A percentile compares a stretch with the other conserved stretches of the same genome.
These are phyloP conservation scores for Tinospora cordifolia DNA, from an alignment of 164 flowering plant genomes.

Conservation along the genomic window DNA sequence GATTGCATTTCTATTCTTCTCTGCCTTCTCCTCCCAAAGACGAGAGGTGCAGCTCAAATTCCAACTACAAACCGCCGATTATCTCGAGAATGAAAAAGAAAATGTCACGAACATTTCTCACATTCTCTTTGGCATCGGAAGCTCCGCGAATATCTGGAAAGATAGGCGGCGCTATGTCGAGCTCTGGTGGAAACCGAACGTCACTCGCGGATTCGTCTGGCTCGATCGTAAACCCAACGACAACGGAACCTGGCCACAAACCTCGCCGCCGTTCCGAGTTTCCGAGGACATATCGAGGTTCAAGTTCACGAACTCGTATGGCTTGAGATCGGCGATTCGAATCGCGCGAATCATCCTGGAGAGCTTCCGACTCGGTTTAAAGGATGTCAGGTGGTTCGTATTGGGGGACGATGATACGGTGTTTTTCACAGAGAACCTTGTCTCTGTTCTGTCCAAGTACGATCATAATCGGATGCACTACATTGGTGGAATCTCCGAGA, in stretches of 20 bases:
- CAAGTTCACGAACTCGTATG: constrained; percentile 27
- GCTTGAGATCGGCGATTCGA: constrained; percentile 50
- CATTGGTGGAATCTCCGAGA: constrained; percentile 73
- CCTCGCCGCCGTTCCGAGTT: constrained; percentile 35
- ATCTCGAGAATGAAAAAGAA: not conserved
- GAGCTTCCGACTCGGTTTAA: constrained; percentile 34
- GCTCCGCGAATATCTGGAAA: constrained; percentile 41
- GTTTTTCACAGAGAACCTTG: constrained; percentile 65
- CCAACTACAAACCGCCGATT: not conserved
- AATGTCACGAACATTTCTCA: constrained; percentile 25
- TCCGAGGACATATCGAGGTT: constrained; percentile 49
- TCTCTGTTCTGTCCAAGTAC: constrained; percentile 43
- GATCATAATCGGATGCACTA: constrained; percentile 65
- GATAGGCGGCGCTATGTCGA: constrained; percentile 37
- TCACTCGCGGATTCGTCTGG: constrained; percentile 56
- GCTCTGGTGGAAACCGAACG: constrained; percentile 45
- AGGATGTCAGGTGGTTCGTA: constrained; percentile 76
- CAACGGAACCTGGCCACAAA: constrained; percentile 25
- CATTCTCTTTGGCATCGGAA: constrained; percentile 49
- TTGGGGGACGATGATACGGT: constrained; percentile 97
- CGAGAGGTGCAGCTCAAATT: not conserved
- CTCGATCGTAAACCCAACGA: constrained; percentile 33
- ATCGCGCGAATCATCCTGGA: constrained; percentile 63
- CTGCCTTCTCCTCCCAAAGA: constrained; percentile 15
- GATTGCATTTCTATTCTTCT: constrained; percentile 18